Evolutionary conservation across 2,329 filamentous ascomycete species (phyloP), one percentile per base, ranked within the genome.

Genomic region (Pestalotiopsis sp.): DNA sequence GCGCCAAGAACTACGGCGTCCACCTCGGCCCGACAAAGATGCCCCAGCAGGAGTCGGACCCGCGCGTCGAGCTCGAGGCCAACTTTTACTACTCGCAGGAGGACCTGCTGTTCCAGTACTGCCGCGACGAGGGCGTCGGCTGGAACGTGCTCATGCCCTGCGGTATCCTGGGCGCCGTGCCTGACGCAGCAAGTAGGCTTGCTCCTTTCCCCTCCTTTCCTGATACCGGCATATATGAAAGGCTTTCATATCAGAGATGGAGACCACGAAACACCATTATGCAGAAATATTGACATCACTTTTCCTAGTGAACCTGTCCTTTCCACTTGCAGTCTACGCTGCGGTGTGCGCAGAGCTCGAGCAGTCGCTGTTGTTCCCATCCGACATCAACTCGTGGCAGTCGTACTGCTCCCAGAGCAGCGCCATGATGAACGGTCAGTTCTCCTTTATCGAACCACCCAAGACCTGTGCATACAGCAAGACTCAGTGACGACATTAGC

Each of bases 11-110:
- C 72, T 87, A 87, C 75, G 84, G 81, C 57, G 72, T 84, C 3
- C 84, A 87, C 69, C 77, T 85, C 38, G 85, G 85, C 2, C 83
- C 83, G 0, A 71, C 79, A 0, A 73, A 78, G 1, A 77, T 78
- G 2, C 86, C 85, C 0, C 80, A 80, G 58, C 79, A 83, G 65
- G 85, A 88, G 72, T 78, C 78, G 9, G 83, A 85, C 68, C 80
- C 82, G 3, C 79, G 84, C 12, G 76, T 83, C 3, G 72, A 73
- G 5, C 76, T 85, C 0, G 82, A 83, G 68, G 81, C 82, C 1
- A 87, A 88, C 74, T 88, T 88, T 76, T 88, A 88, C 79, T 88
- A 87, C 70, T 75, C 79, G 0, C 85, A 88, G 76, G 85, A 88
- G 76, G 85, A 88, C 69, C 75, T 77, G 3, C 79, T 88, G 2